A percentile compares a stretch with the other conserved stretches of the same genome.
These are phyloP conservation scores for Trichoderma breve DNA, from an alignment of 2,329 filamentous ascomycete genomes.

Conservation along the genomic window DNA sequence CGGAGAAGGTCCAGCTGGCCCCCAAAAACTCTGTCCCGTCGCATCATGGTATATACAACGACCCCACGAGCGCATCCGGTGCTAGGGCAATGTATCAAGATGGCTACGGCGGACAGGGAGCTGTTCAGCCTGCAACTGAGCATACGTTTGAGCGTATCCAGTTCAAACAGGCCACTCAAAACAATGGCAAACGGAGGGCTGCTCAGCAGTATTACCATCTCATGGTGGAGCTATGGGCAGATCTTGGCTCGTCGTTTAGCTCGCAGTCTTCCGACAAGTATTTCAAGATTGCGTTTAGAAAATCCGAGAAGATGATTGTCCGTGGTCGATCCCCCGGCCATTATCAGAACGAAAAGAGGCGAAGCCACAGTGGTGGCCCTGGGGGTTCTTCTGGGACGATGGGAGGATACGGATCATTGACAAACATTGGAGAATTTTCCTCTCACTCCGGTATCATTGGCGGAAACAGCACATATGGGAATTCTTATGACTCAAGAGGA, in stretches of 20 bases:
- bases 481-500: conserved; percentile 13
- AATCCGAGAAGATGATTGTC: conserved; percentile 83
- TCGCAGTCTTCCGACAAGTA: conserved; percentile 48
- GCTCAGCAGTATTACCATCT: conserved; percentile 92
- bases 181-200: conserved; percentile 86
- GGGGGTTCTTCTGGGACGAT: conserved; percentile 63
- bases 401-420: conserved; percentile 40
- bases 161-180: conserved; percentile 90
- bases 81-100: conserved; percentile 42
- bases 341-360: conserved; percentile 68
- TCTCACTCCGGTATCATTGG: conserved; percentile 9
- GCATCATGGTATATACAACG: conserved; percentile 48
- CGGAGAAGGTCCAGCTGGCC: conserved; percentile 64
- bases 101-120: conserved; percentile 34
- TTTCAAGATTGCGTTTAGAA: conserved; percentile 68
- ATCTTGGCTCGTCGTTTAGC: conserved; percentile 51
- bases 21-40: conserved; percentile 61
- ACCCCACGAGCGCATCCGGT: conserved; percentile 31
- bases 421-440: conserved; percentile 31
- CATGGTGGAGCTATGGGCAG: conserved; percentile 78
- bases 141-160: conserved; percentile 84
- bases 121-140: conserved; percentile 46
- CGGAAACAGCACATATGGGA: conserved; percentile 2
- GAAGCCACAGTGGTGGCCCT: conserved; percentile 66
- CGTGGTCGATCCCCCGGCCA: conserved; percentile 79